Evolutionary conservation across 2,329 filamentous ascomycete genomes (phyloP), one percentile per base, ranked within the genome.

Genomic region (Penicillium sp.): DNA sequence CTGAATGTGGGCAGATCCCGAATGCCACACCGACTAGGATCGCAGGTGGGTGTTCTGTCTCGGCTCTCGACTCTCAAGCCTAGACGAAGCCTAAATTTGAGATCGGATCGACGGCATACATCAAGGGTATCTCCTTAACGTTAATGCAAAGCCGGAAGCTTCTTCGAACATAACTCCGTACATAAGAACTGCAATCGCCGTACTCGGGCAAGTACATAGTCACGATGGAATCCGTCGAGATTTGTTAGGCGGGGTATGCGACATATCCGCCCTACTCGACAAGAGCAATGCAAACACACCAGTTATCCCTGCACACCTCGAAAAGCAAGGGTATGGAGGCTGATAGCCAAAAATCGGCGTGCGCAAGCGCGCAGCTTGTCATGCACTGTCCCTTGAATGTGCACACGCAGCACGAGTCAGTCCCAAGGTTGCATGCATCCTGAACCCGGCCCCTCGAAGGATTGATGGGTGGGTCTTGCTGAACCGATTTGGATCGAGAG

Each of bases 401-500:
- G n/a, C 12, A n/a, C 7, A 35, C 33, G 33, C 14, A 43, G 8
- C 19, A 43, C 14, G n/a, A 7, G 12, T 12, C 29, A 18, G 33
- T 4, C 8, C 14, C 14, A 8, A 35, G 33, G 9, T 11, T 2
- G 10, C 41, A n/a, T n/a, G n/a, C n/a, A n/a, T n/a, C 40, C 18
- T 7, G 2, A 19, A 11, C 14, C 30, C 41, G 27, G 27, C 41
- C 13, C 22, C 4, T 13, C 14, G 4, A 18, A 18, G 12, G 31
- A 28, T 27, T 18, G 4, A 18, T 19, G 28, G 36, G 12, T n/a
- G 22, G 31, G 41, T 43, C 22, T 28, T 38, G 40, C 29, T 38
- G 46, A 49, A 37, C 40, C 30, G 41, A 49, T 25, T 18, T 14
- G 19, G 46, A 44, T 45, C 28, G 16, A 56, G 41, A n/a, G 1